Evolutionary conservation across 108 stramenopile genomes (phyloP), one percentile per base, ranked within the genome.

Genomic region (Skeletonema grethae): DNA sequence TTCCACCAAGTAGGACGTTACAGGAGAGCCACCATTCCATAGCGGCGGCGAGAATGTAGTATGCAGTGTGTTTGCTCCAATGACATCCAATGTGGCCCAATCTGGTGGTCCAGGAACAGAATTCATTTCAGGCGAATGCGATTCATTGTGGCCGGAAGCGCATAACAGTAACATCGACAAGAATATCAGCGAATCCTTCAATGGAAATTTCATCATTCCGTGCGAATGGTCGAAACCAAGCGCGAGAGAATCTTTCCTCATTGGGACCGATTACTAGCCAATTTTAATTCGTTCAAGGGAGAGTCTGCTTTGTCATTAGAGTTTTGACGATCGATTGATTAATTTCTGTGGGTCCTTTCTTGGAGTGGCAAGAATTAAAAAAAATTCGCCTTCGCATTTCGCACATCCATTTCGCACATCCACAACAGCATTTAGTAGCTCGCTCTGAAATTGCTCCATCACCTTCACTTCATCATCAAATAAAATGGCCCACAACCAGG

Each of bases 1-100:
- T 58, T 92, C 91, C 11, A 94, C 86, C 85, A 83, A 29, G 18
- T 69, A 55, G 20, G 69, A 69, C 4, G 43, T 76, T 13, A 81
- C 39, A 5, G 74, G 75, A 16, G 69, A 71, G 31, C 80, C 80
- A 20, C 83, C 82, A 45, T 83, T 72, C 70, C 66, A 62, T 11
- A 75, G 55, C 16, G 82, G 77, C 22, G 82, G 82, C 12, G 76
- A 72, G 31, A 83, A 79, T 3, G 77, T 73, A 4, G 76, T 72
- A 22, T 59, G 58, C 20, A 83, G 32, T 10, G 76, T 73, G 22
- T 83, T 75, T 46, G 77, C 57, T 68, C 82, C 76, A 30, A 83
- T 35, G 31, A 68, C 67, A 57, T 73, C 58, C 13, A 82, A 34
- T 34, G 72, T 72, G 56, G 76, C 80, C 66, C 75, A 73, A 58